Evolutionary conservation across 1,284 basidiomycete genomes (phyloP).

Genomic region (Moniliella sp.): DNA sequence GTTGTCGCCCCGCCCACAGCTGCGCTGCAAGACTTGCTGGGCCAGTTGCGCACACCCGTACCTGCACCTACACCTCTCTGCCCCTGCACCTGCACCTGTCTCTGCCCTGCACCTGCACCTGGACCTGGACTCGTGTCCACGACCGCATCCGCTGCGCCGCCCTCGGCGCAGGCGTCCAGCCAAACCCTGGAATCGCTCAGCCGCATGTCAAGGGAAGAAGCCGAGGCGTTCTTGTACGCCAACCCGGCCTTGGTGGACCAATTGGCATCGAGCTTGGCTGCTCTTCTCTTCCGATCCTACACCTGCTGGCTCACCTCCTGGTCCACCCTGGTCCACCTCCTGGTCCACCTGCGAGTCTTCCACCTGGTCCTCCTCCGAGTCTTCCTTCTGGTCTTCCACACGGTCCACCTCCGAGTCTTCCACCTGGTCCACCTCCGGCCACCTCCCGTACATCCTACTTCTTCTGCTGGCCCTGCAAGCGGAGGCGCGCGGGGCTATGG

Average conservation of each 20-base stretch:
- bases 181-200: background rate
- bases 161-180: background rate
- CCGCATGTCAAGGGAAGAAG: background rate
- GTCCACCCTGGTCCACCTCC: no score
- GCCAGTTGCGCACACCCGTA: conserved; percentile 4
- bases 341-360: no score
- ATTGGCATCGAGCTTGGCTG: no score
- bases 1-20: no score
- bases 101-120: background rate
- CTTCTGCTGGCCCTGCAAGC: background rate
- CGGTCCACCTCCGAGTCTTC: background rate
- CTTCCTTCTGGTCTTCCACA: no score
- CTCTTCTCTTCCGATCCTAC: no score
- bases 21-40: conserved; percentile 7
- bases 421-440: background rate
- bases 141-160: background rate
- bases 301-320: no score
- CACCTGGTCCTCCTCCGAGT: no score
- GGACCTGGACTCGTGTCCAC: background rate
- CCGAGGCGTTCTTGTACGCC: conserved; percentile 2
- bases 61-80: background rate
- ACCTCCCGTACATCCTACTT: background rate
- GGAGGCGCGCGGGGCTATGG: background rate
- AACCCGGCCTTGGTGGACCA: conserved; percentile 3
- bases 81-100: background rate